Evolutionary conservation across 2,329 filamentous ascomycete genomes (phyloP).

Genomic region (Xylaria sp.): DNA sequence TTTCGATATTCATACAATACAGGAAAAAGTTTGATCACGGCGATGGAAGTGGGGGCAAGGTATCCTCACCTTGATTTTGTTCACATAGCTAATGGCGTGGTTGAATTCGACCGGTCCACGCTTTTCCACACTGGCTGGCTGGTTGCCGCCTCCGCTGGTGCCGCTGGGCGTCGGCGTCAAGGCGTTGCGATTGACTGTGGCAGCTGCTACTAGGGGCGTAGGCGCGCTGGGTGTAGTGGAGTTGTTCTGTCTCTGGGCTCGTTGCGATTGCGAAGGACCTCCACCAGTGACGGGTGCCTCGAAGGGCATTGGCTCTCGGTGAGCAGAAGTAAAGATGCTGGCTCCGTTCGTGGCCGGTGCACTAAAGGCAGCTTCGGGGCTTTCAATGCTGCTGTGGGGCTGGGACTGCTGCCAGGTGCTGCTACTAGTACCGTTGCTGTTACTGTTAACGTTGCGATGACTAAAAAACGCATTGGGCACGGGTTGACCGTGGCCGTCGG

Average conservation of each 20-base stretch:
- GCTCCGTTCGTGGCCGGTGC: conserved; percentile 49
- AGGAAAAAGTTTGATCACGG: conserved; percentile 16
- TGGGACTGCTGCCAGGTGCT: conserved; percentile 54
- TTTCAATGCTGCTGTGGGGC: conserved; percentile 55
- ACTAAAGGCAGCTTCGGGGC: conserved; percentile 58
- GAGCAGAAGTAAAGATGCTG: conserved; percentile 42
- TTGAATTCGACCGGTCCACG: conserved; percentile 97
- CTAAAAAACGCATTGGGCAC: conserved; percentile 42
- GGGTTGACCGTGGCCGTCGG: conserved; percentile 39
- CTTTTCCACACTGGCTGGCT: conserved; percentile 67
- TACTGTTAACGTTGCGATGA: conserved; percentile 41
- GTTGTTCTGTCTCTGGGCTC: conserved; percentile 32
- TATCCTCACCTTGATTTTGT: conserved; percentile 87
- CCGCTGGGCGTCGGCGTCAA: conserved; percentile 59
- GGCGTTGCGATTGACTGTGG: conserved; percentile 41
- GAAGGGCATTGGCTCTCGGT: conserved; percentile 33
- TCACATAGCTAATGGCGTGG: conserved; percentile 98
- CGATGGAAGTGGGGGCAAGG: conserved; percentile 20
- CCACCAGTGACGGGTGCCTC: conserved; percentile 27
- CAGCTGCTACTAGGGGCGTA: conserved; percentile 14
- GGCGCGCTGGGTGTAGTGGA: conserved; percentile 40
- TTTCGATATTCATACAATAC: conserved; percentile 17
- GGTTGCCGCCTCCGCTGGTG: conserved; percentile 55
- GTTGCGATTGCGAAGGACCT: conserved; percentile 32
- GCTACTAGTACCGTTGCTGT: conserved; percentile 33